A percentile compares a stretch with the other conserved stretches of the same genome.
These are phyloP conservation scores for Salix suchowensis DNA, from an alignment of 345 rosid genomes.

Conservation along the genomic window DNA sequence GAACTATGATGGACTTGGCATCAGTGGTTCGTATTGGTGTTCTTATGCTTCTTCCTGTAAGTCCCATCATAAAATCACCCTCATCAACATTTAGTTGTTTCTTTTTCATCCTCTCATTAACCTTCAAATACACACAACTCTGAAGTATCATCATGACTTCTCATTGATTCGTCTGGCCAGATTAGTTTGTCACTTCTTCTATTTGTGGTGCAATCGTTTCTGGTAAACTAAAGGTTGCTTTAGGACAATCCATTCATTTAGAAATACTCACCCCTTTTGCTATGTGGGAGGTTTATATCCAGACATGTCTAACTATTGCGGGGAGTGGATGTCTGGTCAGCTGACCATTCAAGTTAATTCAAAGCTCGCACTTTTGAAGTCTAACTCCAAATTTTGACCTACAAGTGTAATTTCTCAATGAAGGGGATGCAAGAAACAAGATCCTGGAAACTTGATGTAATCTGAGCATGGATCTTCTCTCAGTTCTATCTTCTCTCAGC, in stretches of 20 bases:
- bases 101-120: background rate
- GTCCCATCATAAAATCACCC: conserved; percentile 19
- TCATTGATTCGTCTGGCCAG: background rate
- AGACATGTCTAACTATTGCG: background rate
- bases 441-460: background rate
- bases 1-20: conserved; percentile 88
- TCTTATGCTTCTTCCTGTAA: conserved; percentile 96
- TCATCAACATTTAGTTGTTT: background rate
- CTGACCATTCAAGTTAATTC: background rate
- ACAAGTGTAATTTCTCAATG: background rate
- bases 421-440: background rate
- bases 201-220: background rate
- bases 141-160: background rate
- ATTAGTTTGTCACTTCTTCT: background rate
- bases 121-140: background rate
- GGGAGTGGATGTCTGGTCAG: background rate
- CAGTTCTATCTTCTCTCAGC: background rate
- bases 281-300: background rate
- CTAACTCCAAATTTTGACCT: background rate
- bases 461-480: background rate
- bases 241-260: background rate
- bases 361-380: background rate
- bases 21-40: conserved; percentile 88
- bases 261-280: background rate
- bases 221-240: background rate